phyloP scores from a whole-genome alignment of 805 yeast species.

The Cyberlindnera galapagoensis region DNA sequence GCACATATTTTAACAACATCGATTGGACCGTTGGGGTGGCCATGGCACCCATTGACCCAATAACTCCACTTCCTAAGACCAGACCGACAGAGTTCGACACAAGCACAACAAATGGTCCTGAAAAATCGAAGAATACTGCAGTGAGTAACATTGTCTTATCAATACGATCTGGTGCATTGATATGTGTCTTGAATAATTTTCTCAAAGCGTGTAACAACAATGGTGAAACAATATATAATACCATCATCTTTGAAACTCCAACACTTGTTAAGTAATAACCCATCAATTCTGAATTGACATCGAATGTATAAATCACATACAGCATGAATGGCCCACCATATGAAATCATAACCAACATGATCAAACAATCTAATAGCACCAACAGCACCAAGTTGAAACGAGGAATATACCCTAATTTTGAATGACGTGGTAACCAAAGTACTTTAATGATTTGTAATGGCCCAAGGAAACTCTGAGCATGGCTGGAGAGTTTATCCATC shows the following conservation, averaged over 20 bases:
- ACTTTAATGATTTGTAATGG: slow-evolving; percentile 39
- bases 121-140: slow-evolving; percentile 29
- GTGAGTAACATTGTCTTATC: slow-evolving; percentile 35
- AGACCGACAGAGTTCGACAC: slow-evolving; percentile 24
- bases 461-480: background rate
- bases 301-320: slow-evolving; percentile 45
- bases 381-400: slow-evolving; percentile 42
- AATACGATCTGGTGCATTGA: slow-evolving; percentile 43
- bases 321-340: slow-evolving; percentile 38
- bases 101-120: slow-evolving; percentile 32
- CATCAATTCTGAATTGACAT: slow-evolving; percentile 48
- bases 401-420: slow-evolving; percentile 26
- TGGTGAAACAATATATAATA: slow-evolving; percentile 49
- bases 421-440: slow-evolving; percentile 44
- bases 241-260: slow-evolving; percentile 43
- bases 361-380: slow-evolving; percentile 38
- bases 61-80: slow-evolving; percentile 29
- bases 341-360: slow-evolving; percentile 33
- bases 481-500: background rate
- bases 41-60: slow-evolving; percentile 43
- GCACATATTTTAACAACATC: slow-evolving; percentile 53
- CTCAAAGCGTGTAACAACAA: slow-evolving; percentile 32
- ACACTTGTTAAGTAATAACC: slow-evolving; percentile 50
- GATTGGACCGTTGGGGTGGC: slow-evolving; percentile 55
- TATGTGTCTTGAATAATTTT: slow-evolving; percentile 28